phyloP scores from a whole-genome alignment of 495 filamentous ascomycete genomes.

The Platismatia glauca region DNA sequence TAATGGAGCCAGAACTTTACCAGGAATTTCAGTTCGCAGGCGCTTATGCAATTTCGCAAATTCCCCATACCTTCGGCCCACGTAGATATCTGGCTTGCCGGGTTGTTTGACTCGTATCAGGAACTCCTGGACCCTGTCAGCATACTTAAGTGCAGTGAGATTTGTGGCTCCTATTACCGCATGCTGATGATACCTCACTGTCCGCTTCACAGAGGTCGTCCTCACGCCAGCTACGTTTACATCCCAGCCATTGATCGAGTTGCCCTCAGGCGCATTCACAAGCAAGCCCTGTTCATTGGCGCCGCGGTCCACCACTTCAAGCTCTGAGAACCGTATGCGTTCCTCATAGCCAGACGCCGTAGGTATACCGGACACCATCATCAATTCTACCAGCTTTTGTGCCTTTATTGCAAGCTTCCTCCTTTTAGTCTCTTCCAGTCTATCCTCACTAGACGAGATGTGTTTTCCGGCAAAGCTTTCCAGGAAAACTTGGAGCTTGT shows the following conservation, averaged over 20 bases:
- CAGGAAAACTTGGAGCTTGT: constrained; percentile 92
- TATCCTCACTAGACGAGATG: constrained; percentile 93
- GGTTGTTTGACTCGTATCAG: constrained; percentile 70
- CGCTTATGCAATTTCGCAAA: constrained; percentile 72
- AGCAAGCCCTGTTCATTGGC: constrained; percentile 84
- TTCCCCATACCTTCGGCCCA: constrained; percentile 81
- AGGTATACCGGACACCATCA: constrained; percentile 97
- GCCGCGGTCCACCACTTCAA: constrained; percentile 89
- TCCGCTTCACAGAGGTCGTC: constrained; percentile 70
- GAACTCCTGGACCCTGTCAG: constrained; percentile 58
- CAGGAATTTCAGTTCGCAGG: constrained; percentile 77
- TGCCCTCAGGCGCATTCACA: constrained; percentile 77
- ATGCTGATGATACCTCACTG: constrained; percentile 83
- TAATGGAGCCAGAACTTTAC: constrained; percentile 77
- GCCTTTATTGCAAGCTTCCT: constrained; percentile 86
- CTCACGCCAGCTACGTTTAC: constrained; percentile 91
- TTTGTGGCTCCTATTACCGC: constrained; percentile 51
- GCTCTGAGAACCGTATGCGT: constrained; percentile 87
- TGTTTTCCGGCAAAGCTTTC: constrained; percentile 97
- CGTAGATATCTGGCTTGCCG: constrained; percentile 60
- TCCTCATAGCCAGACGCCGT: constrained; percentile 97
- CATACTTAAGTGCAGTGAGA: neutral
- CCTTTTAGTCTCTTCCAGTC: constrained; percentile 91
- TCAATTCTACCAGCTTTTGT: constrained; percentile 89
- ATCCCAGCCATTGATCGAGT: constrained; percentile 91